Conservation (phyloP, 805 yeast species). For the Yamadazyma kitorensis region DNA sequence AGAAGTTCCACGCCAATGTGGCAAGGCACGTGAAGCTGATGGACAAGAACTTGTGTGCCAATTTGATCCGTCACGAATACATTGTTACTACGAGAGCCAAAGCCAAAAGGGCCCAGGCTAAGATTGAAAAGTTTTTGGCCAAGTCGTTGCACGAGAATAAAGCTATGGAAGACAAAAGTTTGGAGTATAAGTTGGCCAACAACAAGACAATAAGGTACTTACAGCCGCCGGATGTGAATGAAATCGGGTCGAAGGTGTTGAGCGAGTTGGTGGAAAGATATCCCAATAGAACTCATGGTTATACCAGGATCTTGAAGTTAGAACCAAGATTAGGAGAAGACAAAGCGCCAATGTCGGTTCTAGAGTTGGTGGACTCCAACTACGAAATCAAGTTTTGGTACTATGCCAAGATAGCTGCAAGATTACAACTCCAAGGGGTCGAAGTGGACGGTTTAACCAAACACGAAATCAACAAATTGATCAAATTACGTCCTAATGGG, state of each 20-base stretch:
- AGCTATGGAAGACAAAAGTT: conserved; percentile 14
- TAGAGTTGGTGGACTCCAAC: conserved; percentile 75
- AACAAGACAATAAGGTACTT: conserved; percentile 23
- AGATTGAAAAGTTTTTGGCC: conserved; percentile 37
- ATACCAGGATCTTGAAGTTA: conserved; percentile 76
- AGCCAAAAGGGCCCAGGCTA: conserved; percentile 43
- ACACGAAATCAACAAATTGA: conserved; percentile 53
- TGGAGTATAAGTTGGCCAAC: conserved; percentile 13
- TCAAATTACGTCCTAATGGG: conserved; percentile 48
- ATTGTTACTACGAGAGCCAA: conserved; percentile 42
- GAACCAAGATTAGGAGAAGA: conserved; percentile 85
- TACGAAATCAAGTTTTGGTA: conserved; percentile 71
- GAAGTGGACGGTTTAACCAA: conserved; percentile 50
- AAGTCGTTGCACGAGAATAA: conserved; percentile 27
- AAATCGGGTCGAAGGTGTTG: conserved; percentile 57
- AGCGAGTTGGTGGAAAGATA: conserved; percentile 66
- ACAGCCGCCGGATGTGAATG: conserved; percentile 49
- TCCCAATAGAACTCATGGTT: conserved; percentile 66
- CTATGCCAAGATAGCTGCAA: conserved; percentile 81
- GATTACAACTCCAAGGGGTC: conserved; percentile 62
- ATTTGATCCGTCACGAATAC: conserved; percentile 41
- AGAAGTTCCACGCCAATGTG: conserved; percentile 41
- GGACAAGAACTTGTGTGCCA: conserved; percentile 43
- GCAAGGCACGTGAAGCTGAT: conserved; percentile 43
- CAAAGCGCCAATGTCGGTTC: conserved; percentile 81